Evolutionary conservation across 768 basidiomycete genomes (phyloP), one percentile per base, ranked within the genome.

Genomic region (Russula ochroleuca): DNA sequence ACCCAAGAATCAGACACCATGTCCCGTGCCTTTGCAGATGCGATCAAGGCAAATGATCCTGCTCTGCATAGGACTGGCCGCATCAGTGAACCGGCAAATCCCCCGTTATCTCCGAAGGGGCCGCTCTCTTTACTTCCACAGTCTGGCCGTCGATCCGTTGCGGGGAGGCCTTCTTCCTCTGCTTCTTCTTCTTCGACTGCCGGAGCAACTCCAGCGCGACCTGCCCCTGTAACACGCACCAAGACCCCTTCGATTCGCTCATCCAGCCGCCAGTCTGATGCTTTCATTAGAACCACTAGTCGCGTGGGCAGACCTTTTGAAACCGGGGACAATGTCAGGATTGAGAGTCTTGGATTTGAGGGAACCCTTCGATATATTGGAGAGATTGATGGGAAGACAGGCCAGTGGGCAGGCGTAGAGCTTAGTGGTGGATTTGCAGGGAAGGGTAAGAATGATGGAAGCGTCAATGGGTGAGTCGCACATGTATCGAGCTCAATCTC

Each of bases 371-470:
- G 84, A 64, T 98, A 85, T 74, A 65, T 95, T 19, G 96, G 96
- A 6, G 82, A 84, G 68, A 94, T 97, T 60, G 87, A 90, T 19
- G 92, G 92, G 56, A 98, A 98, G 74, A 80, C 83, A 3, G 96
- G 95, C 4, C 76, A 86, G 7, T 99, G 92, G 91, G 96, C 92
- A 17, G 96, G 96, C 15, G 92, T 99, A 23, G 92, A 98, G 75
- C 79, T 99, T 23, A 78, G 83, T 68, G 88, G 87, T 40, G 90
- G 91, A 7, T 96, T 94, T 72, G 74, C 81, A 19, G 94, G 96
- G 21, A 91, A 90, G 73, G 96, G 96, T 0, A 99, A 98, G 78
- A 99, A 99, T 70, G 85, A 98, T 69, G 96, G 96, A 38, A 83
- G 85, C 50, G 94, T 96, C 5, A 81, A 79, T 66, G 92, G 92